Percentiles rank a stretch among this genome's conserved stretches.
These are phyloP conservation scores for Salicornia ramosissima DNA, from an alignment of 148 eudicot genomes.

Conservation along the genomic window DNA sequence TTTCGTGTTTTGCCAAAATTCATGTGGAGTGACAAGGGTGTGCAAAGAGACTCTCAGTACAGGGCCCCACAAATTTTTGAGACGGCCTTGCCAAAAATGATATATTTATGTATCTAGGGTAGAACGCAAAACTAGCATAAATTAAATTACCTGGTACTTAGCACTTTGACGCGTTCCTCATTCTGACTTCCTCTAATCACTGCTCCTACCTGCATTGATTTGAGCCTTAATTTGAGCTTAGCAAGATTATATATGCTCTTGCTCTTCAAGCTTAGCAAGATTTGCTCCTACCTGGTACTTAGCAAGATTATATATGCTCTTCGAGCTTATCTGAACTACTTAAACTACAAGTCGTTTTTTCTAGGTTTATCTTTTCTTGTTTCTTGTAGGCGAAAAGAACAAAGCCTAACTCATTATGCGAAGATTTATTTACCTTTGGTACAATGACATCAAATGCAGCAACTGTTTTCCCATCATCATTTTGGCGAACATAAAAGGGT, in stretches of 20 bases:
- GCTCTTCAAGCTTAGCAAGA: background rate
- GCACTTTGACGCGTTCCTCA: conserved; percentile 62
- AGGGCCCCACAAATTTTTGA: too few species aligned
- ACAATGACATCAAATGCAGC: conserved; percentile 57
- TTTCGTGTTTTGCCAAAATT: too few species aligned
- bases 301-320: too few species aligned
- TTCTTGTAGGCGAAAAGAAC: background rate
- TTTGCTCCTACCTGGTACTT: too few species aligned
- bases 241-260: too few species aligned
- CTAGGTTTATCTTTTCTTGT: background rate
- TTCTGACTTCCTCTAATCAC: conserved; percentile 78
- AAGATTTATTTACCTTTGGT: conserved; percentile 63
- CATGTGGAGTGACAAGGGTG: too few species aligned
- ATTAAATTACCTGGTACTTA: conserved; percentile 62
- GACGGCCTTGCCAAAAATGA: too few species aligned
- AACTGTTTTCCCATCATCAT: conserved; percentile 51
- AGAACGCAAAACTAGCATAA: background rate
- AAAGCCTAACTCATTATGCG: background rate
- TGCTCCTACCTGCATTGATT: conserved; percentile 55
- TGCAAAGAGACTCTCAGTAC: too few species aligned
- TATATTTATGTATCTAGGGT: background rate
- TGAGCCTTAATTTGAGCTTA: too few species aligned
- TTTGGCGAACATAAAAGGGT: conserved; percentile 70
- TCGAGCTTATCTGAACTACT: background rate
- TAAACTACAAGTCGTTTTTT: background rate